Percentiles rank a stretch among this genome's conserved stretches.
Conservation (phyloP, 306 rosid genomes). For the Cicer bijugum region DNA sequence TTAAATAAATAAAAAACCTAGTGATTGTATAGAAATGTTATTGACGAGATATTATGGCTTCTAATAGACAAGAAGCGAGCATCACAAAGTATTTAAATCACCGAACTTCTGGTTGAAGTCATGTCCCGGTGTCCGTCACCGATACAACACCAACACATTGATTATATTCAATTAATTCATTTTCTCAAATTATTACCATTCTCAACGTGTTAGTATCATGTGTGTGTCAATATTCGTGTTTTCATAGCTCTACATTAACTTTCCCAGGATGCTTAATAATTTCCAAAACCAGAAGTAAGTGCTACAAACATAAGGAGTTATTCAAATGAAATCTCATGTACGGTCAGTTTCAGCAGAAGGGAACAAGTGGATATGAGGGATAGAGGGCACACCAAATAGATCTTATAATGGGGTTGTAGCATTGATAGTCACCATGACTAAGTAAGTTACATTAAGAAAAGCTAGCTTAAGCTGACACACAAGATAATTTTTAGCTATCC, state of each 20-base stretch:
- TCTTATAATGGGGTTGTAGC: constrained; percentile 1
- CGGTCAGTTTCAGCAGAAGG: constrained; percentile 25
- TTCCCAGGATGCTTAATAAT: not conserved
- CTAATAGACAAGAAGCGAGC: constrained; percentile 1
- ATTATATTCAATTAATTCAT: too few relatives aligned
- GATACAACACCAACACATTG: too few relatives aligned
- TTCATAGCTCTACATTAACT: not conserved
- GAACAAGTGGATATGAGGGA: constrained; percentile 20
- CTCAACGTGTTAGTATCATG: too few relatives aligned
- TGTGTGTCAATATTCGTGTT: too few relatives aligned
- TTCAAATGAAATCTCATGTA: constrained; percentile 14
- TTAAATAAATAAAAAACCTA: too few relatives aligned
- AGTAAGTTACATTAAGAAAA: not conserved
- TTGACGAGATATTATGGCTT: not conserved
- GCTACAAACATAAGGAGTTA: not conserved
- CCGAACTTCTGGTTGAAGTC: too few relatives aligned
- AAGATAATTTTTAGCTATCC: constrained; percentile 10
- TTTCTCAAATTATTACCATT: too few relatives aligned
- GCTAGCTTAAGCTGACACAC: not conserved
- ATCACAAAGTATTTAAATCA: not conserved
- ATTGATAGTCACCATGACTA: not conserved
- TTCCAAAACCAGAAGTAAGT: constrained; percentile 14
- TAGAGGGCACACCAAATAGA: not conserved
- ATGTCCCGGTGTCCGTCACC: too few relatives aligned
- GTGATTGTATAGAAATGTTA: constrained; percentile 14